Percentiles rank a stretch among this genome's conserved stretches.
phyloP scores from a whole-genome alignment of 768 basidiomycete genomes.

The Peribolospora kevripleyi region DNA sequence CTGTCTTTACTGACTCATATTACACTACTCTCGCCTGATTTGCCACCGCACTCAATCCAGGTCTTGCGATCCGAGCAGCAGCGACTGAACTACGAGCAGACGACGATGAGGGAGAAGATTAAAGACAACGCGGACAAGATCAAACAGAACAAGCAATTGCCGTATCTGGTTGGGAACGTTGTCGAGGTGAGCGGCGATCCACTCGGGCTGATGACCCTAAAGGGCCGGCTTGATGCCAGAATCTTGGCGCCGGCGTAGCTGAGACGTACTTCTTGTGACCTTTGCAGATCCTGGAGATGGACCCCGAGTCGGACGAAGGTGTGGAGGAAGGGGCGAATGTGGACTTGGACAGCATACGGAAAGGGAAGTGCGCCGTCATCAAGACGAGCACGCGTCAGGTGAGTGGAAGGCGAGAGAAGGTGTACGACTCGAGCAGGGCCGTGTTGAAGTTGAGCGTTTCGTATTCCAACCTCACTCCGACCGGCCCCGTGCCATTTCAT shows the following conservation, averaged over 20 bases:
- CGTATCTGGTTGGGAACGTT: conserved; percentile 91
- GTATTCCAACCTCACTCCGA: not conserved
- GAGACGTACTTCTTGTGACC: not conserved
- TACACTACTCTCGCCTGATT: not conserved
- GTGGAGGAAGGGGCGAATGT: conserved; percentile 84
- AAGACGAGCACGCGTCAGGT: conserved; percentile 90
- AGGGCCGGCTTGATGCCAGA: not conserved
- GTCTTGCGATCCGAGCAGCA: conserved; percentile 91
- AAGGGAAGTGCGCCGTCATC: conserved; percentile 94
- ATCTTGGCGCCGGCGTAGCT: not conserved
- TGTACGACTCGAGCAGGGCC: not conserved
- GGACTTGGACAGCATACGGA: conserved; percentile 83
- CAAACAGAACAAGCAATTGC: conserved; percentile 96
- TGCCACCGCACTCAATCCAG: conserved; percentile 23
- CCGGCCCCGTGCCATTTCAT: not conserved
- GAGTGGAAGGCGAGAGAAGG: not conserved
- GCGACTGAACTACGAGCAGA: conserved; percentile 79
- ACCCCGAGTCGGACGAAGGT: conserved; percentile 35
- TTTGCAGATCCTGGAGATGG: conserved; percentile 66
- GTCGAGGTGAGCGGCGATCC: conserved; percentile 45
- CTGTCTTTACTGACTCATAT: not conserved
- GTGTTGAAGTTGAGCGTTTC: not conserved
- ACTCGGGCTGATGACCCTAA: not conserved
- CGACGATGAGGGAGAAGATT: conserved; percentile 94
- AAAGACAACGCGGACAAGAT: conserved; percentile 94